Conservation (phyloP, 2,329 filamentous ascomycete genomes). For the Alternaria infectoria region DNA sequence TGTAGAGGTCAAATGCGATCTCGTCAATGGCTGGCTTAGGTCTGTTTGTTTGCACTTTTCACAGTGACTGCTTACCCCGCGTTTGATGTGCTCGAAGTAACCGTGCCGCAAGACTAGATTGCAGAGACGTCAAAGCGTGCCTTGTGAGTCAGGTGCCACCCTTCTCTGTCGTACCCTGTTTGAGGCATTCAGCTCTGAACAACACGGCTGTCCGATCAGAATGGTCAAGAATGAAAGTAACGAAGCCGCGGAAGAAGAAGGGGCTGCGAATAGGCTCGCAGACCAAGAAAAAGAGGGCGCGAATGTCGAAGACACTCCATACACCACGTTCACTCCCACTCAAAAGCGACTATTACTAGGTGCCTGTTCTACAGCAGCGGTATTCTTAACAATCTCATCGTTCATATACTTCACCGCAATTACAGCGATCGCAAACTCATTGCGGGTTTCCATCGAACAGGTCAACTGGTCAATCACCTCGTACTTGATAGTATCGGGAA, state of each 20-base stretch:
- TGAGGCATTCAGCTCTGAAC: not conserved
- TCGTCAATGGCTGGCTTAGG: not conserved
- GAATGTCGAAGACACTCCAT: not conserved
- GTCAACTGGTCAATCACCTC: not conserved
- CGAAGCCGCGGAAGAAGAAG: not conserved
- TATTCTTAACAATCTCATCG: not conserved
- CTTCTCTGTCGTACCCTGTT: not conserved
- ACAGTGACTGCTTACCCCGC: not conserved
- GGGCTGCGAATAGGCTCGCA: not conserved
- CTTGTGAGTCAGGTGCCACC: not conserved
- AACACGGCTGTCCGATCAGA: not conserved
- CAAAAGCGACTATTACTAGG: not conserved
- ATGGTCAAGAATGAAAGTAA: not conserved
- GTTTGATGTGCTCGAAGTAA: not conserved
- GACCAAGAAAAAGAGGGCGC: not conserved
- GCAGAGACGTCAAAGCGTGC: not conserved
- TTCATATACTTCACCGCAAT: not conserved
- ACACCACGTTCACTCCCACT: not conserved
- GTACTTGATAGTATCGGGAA: not conserved
- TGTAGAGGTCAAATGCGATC: not conserved
- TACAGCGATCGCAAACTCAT: not conserved
- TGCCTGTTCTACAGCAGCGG: not conserved
- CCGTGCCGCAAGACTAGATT: not conserved
- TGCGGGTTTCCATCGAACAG: not conserved
- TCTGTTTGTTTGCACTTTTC: not conserved